Base-by-base conservation (phyloP, 2,329 filamentous ascomycete species). In the Fusarium sp. region DNA sequence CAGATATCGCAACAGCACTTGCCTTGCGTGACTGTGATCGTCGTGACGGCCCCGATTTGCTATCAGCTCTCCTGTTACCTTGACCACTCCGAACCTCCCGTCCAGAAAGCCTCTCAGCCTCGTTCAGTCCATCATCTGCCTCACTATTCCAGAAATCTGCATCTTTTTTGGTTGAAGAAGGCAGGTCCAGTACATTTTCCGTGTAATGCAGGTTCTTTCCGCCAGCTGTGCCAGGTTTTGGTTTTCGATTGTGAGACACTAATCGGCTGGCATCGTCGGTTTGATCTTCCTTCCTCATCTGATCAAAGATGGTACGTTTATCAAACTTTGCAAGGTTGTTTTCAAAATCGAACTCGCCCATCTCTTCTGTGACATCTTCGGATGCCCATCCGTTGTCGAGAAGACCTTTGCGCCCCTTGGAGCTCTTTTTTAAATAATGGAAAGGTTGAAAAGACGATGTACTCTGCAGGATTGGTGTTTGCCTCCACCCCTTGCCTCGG, bases 331-430 rank as follows among this genome's bases (percentile, higher is more conserved):
- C 95, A 36, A 98, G 86, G 73, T 94, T 94, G 60, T 90, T 91
- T 76, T 93, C 91, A 77, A 98, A 98, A 81, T 98, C 95, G 76
- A 98, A 98, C 68, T 98, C 96, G 15, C 93, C 94, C 86, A 96
- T 89, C 79, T 97, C 95, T 82, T 98, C 96, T 1, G 94, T 98
- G 27, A 95, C 95, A 78, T 98, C 95, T 79, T 98, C 96, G 0
- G 95, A 98, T 7, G 94, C 94, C 95, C 95, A 98, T 7, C 94
- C 95, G 79, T 94, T 97, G 46, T 94, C 88, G 13, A 81, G 81
- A 35, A 79, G 79, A 49, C 79, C 81, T 74, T 81, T 84, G 62
- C 80, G 83, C 66, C 84, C 85, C 74, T 84, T 82, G 69, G 78
- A 83, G 79, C 81, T 87, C 80, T 80, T 91, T 84, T 87, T 94